Percentiles rank a stretch among this genome's conserved stretches.
These are phyloP conservation scores for Limtongozyma cylindracea DNA, from an alignment of 805 yeast genomes.

Conservation along the genomic window DNA sequence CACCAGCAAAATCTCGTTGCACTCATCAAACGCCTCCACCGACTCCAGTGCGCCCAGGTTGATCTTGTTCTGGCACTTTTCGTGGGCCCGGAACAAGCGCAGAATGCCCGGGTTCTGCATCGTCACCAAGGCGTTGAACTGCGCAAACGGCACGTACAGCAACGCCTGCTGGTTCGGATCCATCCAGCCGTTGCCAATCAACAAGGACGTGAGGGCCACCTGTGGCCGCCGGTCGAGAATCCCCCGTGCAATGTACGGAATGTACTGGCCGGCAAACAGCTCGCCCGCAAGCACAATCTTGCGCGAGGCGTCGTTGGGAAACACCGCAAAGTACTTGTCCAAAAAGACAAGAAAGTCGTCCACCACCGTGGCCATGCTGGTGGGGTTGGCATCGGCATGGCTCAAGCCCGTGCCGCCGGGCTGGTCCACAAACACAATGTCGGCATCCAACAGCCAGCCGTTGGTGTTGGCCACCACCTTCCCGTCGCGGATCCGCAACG, in stretches of 20 bases:
- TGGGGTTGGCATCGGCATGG: conserved; percentile 24
- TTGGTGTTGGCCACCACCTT: conserved; percentile 35
- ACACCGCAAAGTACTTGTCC: conserved; percentile 33
- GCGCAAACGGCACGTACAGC: conserved; percentile 49
- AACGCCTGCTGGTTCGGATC: conserved; percentile 71
- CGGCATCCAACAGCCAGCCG: conserved; percentile 63
- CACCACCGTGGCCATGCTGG: conserved; percentile 29
- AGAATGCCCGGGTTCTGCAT: conserved; percentile 12
- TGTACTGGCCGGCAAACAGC: conserved; percentile 91
- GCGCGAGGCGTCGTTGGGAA: conserved; percentile 43
- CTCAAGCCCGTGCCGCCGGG: conserved; percentile 91
- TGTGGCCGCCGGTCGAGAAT: conserved; percentile 18
- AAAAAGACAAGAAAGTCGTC: conserved; percentile 40
- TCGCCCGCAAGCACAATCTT: conserved; percentile 77
- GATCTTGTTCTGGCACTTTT: conserved; percentile 23
- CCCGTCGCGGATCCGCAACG: conserved; percentile 32
- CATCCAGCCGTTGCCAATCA: conserved; percentile 90
- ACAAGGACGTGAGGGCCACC: conserved; percentile 28
- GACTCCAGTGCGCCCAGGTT: too few relatives aligned
- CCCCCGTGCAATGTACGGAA: conserved; percentile 62
- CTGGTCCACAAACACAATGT: conserved; percentile 74
- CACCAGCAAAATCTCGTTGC: conserved; percentile 20
- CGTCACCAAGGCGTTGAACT: conserved; percentile 28
- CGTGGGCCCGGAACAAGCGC: conserved; percentile 20
- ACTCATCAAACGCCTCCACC: too few relatives aligned